phyloP scores from a whole-genome alignment of 148 eudicot genomes.

The Linanthus parryae region DNA sequence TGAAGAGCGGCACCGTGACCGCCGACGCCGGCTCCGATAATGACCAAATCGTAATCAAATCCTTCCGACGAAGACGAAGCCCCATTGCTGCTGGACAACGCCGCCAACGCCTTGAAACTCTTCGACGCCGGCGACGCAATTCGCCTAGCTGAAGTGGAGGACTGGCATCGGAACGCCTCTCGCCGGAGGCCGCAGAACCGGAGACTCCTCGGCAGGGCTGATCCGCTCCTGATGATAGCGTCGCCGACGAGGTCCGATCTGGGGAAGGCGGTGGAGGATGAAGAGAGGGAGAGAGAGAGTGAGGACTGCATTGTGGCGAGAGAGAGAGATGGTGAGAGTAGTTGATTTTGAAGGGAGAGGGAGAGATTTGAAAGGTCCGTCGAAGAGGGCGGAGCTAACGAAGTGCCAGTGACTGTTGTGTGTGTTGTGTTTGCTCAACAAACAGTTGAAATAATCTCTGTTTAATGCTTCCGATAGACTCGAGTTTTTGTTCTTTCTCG shows the following conservation, averaged over 20 bases:
- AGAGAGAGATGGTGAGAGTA: constrained; percentile 8
- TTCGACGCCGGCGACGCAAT: constrained; percentile 12
- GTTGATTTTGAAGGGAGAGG: neutral
- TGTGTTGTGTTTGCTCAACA: too few species aligned
- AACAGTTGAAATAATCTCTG: too few species aligned
- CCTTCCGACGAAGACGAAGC: constrained; percentile 17
- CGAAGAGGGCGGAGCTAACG: constrained; percentile 49
- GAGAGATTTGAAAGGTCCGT: constrained; percentile 33
- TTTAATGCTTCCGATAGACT: too few species aligned
- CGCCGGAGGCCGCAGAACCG: constrained; percentile 76
- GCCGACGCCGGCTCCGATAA: constrained; percentile 97
- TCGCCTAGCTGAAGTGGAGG: constrained; percentile 16
- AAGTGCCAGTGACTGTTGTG: too few species aligned
- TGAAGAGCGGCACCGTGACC: constrained; percentile 99
- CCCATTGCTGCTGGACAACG: constrained; percentile 48
- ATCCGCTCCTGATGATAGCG: constrained; percentile 2
- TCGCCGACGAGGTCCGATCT: constrained; percentile 26
- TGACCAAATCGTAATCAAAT: constrained; percentile 83
- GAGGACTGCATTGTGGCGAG: constrained; percentile 52
- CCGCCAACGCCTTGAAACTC: constrained; percentile 21
- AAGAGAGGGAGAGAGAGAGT: constrained; percentile 54
- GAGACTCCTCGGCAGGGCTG: constrained; percentile 33
- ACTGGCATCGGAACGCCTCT: constrained; percentile 32
- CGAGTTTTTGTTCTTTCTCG: too few species aligned
- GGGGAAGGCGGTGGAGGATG: constrained; percentile 31